Evolutionary conservation across 2,329 filamentous ascomycete species (phyloP).

Genomic region (Eutypella sp.): DNA sequence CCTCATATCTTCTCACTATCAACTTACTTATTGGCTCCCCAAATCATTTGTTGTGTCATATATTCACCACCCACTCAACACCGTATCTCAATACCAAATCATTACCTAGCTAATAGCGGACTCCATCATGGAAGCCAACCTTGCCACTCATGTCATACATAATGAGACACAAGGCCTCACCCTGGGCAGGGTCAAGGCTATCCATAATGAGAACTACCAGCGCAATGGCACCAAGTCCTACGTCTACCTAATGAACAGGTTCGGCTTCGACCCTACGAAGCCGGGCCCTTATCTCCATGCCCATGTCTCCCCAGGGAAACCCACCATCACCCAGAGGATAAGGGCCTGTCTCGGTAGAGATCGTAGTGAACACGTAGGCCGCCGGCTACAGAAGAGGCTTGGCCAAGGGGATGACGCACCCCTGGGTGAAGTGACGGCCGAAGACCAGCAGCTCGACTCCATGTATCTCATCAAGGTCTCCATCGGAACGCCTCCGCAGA

Average conservation of each 20-base stretch:
- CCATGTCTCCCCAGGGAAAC: slow-evolving; percentile 42
- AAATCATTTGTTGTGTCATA: too few species aligned
- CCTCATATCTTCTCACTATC: too few species aligned
- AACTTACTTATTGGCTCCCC: too few species aligned
- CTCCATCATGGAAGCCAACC: slow-evolving; percentile 30
- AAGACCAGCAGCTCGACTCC: slow-evolving; percentile 64
- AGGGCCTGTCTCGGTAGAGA: slow-evolving; percentile 35
- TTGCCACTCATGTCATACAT: slow-evolving; percentile 29
- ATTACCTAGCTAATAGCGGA: background rate
- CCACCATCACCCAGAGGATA: slow-evolving; percentile 34
- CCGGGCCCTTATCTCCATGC: slow-evolving; percentile 56
- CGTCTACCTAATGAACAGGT: slow-evolving; percentile 56
- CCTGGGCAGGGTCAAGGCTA: slow-evolving; percentile 44
- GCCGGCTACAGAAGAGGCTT: slow-evolving; percentile 44
- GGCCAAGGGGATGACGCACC: slow-evolving; percentile 25
- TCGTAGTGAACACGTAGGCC: too few species aligned
- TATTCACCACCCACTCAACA: too few species aligned
- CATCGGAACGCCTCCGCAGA: slow-evolving; percentile 63
- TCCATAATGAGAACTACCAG: slow-evolving; percentile 56
- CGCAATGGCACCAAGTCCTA: slow-evolving; percentile 59
- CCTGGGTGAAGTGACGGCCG: slow-evolving; percentile 47
- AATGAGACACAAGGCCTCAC: slow-evolving; percentile 29
- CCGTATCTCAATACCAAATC: background rate
- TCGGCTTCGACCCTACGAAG: slow-evolving; percentile 56
- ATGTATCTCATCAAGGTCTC: slow-evolving; percentile 56